Base-by-base conservation (phyloP, 2,329 filamentous ascomycete genomes). In the Phaeoacremonium minimum region DNA sequence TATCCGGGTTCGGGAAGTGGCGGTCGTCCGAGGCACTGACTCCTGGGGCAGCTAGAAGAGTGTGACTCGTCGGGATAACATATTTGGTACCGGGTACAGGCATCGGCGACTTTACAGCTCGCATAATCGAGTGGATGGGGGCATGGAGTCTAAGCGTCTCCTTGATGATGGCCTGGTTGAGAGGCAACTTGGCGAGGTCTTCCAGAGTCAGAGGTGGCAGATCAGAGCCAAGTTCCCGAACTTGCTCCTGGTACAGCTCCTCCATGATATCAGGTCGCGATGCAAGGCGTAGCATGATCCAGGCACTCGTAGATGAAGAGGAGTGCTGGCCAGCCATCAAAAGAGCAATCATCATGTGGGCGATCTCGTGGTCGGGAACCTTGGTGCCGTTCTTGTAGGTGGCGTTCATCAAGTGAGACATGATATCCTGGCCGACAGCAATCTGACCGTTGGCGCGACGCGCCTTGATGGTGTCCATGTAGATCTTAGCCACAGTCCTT, bases 61-160 rank as follows among this genome's bases (percentile, higher is more conserved):
- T 80, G 66, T 95, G 89, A 30, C 75, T 79, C 5, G 85, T 78
- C 7, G 91, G 90, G 46, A 97, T 80, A 38, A 87, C 79, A 55
- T 83, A 95, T 49, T 84, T 84, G 29, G 87, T 94, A 46, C 85
- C 86, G 18, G 88, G 80, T 17, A 95, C 77, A 9, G 80, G 75
- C 77, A 96, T 87, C 41, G 90, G 88, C 47, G 80, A 78, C 69
- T 91, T 95, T 60, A 95, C 91, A 50, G 87, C 85, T 51, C 90
- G 87, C 73, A 97, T 79, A 55, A 97, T 95, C 34, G 87, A 93
- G 74, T 96, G 90, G 53, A 97, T 96, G 1, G 90, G 90, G 2
- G 89, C 85, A 60, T 96, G 87, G 13, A 96, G 72, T 45, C 90
- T 85, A 28, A 96, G 82, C 4, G 90, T 95, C 66, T 96, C 90